phyloP scores from a whole-genome alignment of 2,329 filamentous ascomycete species.

The Ploettnerulaceae sp. region DNA sequence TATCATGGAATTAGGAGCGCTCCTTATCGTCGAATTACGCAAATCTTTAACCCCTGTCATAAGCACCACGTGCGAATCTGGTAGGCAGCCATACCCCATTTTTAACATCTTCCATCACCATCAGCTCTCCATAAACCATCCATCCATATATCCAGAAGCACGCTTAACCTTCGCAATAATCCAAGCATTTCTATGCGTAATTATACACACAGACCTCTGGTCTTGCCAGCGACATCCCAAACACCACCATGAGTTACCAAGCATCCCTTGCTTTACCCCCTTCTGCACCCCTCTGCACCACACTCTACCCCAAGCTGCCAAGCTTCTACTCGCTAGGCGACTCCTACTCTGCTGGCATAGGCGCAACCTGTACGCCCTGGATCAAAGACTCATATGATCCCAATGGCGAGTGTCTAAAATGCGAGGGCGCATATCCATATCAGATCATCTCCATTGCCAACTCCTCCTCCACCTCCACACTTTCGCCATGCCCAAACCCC shows the following conservation, averaged over 20 bases:
- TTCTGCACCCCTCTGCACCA: not conserved
- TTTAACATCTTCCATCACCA: not conserved
- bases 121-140: too few species aligned
- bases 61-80: not conserved
- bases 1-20: too few species aligned
- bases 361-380: conserved; percentile 13
- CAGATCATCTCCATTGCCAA: conserved; percentile 13
- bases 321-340: conserved; percentile 13
- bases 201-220: not conserved
- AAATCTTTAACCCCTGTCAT: too few species aligned
- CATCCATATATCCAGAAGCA: too few species aligned
- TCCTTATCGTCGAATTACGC: too few species aligned
- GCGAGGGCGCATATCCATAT: conserved; percentile 11
- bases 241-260: too few species aligned
- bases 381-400: conserved; percentile 9
- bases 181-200: not conserved
- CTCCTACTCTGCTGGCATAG: conserved; percentile 14
- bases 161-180: not conserved
- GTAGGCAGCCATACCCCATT: not conserved
- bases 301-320: not conserved
- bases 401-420: conserved; percentile 8
- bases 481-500: not conserved
- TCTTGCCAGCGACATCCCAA: too few species aligned
- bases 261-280: not conserved
- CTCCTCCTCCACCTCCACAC: not conserved